phyloP scores from a whole-genome alignment of 805 yeast species.

The Cyberlindnera maritima region DNA sequence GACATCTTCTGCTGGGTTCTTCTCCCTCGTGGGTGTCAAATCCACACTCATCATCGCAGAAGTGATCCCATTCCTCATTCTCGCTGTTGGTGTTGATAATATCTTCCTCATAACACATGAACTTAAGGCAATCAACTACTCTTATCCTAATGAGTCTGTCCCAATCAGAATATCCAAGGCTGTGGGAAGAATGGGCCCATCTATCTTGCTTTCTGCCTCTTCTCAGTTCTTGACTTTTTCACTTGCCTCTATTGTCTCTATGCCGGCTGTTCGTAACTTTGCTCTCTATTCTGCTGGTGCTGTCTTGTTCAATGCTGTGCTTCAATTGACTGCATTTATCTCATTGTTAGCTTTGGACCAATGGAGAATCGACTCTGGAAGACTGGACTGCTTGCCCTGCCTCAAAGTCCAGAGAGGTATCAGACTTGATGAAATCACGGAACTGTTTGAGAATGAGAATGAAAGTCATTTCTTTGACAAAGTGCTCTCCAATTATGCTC shows the following conservation, averaged over 20 bases:
- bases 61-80: constrained; percentile 88
- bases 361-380: constrained; percentile 50
- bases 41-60: constrained; percentile 93
- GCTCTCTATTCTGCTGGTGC: constrained; percentile 91
- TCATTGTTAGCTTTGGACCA: constrained; percentile 70
- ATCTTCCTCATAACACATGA: constrained; percentile 86
- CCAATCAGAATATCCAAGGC: constrained; percentile 63
- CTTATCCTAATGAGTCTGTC: constrained; percentile 45
- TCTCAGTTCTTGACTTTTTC: constrained; percentile 80
- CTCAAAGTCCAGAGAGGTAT: constrained; percentile 28
- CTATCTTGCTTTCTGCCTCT: constrained; percentile 72
- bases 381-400: constrained; percentile 65
- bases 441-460: constrained; percentile 27
- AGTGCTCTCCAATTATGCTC: constrained; percentile 47
- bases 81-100: constrained; percentile 96
- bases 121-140: constrained; percentile 50
- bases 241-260: constrained; percentile 75
- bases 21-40: constrained; percentile 71
- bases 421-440: constrained; percentile 24
- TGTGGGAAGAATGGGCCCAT: constrained; percentile 78
- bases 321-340: constrained; percentile 82
- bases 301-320: constrained; percentile 65
- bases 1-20: constrained; percentile 76
- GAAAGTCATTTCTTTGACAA: constrained; percentile 36
- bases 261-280: constrained; percentile 96